These are phyloP conservation scores for Populus tomentosa DNA, from an alignment of 441 rosid genomes.

Conservation along the genomic window DNA sequence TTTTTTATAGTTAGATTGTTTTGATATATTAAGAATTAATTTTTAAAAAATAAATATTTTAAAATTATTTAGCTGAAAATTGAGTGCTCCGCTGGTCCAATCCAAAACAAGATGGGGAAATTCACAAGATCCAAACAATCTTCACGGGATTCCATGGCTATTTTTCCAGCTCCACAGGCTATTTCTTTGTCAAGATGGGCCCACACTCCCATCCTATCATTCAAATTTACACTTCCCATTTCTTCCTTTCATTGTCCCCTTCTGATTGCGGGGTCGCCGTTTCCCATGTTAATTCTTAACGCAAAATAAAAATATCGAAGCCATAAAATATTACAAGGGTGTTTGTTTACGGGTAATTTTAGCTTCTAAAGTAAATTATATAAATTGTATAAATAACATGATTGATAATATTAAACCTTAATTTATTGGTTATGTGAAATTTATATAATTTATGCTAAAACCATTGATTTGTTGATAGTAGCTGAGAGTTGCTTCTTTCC, in stretches of 20 bases:
- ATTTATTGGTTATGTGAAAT: too few relatives aligned
- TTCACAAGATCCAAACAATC: conserved; percentile 21
- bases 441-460: too few relatives aligned
- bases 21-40: too few relatives aligned
- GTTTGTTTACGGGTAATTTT: too few relatives aligned
- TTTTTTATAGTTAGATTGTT: too few relatives aligned
- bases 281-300: too few relatives aligned
- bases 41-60: too few relatives aligned
- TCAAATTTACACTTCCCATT: not conserved
- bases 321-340: fast-evolving
- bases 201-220: not conserved
- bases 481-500: fast-evolving
- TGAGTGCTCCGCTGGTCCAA: too few relatives aligned
- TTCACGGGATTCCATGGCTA: conserved; percentile 10
- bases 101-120: not conserved
- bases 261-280: not conserved
- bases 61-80: too few relatives aligned
- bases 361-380: fast-evolving
- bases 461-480: fast-evolving
- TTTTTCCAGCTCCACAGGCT: not conserved
- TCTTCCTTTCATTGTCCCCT: not conserved
- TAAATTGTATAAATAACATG: too few relatives aligned
- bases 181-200: not conserved
- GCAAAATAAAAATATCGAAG: too few relatives aligned
- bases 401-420: too few relatives aligned